Evolutionary conservation across 306 rosid species (phyloP), one percentile per base, ranked within the genome.

Genomic region (Boehmeria nivea): DNA sequence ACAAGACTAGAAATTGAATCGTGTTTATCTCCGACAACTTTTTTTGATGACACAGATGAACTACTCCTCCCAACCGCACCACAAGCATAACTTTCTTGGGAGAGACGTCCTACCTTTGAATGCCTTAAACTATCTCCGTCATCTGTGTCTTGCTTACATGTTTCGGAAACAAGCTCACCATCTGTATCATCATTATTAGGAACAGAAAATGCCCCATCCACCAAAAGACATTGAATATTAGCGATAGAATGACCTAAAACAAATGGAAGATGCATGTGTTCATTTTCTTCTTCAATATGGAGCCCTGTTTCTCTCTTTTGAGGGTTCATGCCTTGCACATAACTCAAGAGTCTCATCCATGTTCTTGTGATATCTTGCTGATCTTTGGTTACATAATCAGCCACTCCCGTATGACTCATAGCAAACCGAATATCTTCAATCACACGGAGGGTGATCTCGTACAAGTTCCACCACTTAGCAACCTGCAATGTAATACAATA

Each of bases 351-450:
- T 61, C 74, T 76, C 89, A 83, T 75, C 95, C 99, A 93, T 51
- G 93, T 85, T 74, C 78, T 81, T 24, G 77, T 80, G 55, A 93
- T 73, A 73, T 87, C 84, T 71, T 77, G 84, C 69, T 81, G 94
- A 71, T 83, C 82, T 75, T 71, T 68, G 64, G 84, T 87, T 59
- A 83, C 80, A 58, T 75, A 85, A 74, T 71, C 78, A 58, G 94
- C 78, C 51, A 93, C 96, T 65, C 48, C 63, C 54, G 72, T 69
- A 70, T 93, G 99, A 66, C 94, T 83, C 99, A 93, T 75, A 38
- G 85, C 96, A 83, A 93, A 93, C 39, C 95, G 83, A 75, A 93
- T 74, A 81, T 93, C 99, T 71, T 93, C 96, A 73, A 83, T 63
- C 55, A 88, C 88, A 26, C 99, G 96, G 54, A 83, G 28, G 15